phyloP scores from a whole-genome alignment of 2,329 filamentous ascomycete genomes.

The Triangularia verruculosa region DNA sequence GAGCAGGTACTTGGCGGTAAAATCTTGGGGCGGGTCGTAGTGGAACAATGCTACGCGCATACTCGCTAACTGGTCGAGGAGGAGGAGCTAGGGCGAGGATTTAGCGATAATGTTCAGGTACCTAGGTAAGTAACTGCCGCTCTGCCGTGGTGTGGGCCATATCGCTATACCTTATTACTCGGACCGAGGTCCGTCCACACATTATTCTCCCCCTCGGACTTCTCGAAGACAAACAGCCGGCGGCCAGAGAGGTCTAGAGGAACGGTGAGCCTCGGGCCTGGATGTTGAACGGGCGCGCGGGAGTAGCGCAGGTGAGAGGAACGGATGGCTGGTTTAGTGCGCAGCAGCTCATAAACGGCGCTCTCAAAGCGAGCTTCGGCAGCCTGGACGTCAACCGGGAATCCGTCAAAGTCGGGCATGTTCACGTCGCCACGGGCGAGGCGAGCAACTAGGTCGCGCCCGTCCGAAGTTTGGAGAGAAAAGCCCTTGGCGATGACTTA shows the following conservation, averaged over 20 bases:
- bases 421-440: slow-evolving; percentile 17
- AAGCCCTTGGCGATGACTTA: too few relatives aligned
- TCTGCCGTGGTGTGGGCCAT: too few relatives aligned
- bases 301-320: slow-evolving; percentile 24
- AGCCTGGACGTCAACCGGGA: slow-evolving; percentile 15
- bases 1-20: slow-evolving; percentile 24
- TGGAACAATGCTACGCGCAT: slow-evolving; percentile 26
- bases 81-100: too few relatives aligned
- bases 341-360: slow-evolving; percentile 22
- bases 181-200: slow-evolving; percentile 1
- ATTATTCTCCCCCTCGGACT: slow-evolving; percentile 1
- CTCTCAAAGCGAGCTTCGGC: slow-evolving; percentile 25
- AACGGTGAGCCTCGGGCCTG: background rate
- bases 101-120: too few relatives aligned
- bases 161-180: background rate
- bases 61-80: slow-evolving; percentile 23
- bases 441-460: slow-evolving; percentile 23
- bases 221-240: slow-evolving; percentile 8
- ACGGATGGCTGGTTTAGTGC: slow-evolving; percentile 20
- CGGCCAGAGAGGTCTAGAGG: slow-evolving; percentile 2
- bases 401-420: slow-evolving; percentile 23
- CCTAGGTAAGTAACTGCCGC: too few relatives aligned
- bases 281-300: slow-evolving; percentile 18
- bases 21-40: slow-evolving; percentile 18
- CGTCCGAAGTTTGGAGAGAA: slow-evolving; percentile 30